phyloP scores from a whole-genome alignment of 1,139 yeast genomes.

The Saccharomyces hybrid region DNA sequence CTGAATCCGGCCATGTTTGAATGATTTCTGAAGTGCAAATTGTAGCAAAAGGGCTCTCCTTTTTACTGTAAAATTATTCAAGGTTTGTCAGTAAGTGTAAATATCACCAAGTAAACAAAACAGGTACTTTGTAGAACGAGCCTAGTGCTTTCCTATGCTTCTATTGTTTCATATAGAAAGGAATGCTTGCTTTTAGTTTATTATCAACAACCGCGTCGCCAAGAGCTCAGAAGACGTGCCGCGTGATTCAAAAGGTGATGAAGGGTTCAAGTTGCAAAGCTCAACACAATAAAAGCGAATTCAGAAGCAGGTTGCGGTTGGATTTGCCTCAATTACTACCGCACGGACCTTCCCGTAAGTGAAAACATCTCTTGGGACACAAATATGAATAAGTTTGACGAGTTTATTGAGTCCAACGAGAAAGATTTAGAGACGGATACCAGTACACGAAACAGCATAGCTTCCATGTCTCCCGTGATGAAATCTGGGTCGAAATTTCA shows the following conservation, averaged over 20 bases:
- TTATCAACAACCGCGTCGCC: constrained; percentile 1
- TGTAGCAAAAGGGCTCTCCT: not conserved
- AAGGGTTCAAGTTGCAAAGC: not conserved
- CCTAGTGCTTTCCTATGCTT: not conserved
- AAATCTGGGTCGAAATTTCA: not conserved
- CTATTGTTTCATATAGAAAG: not conserved
- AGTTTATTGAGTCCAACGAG: constrained; percentile 24
- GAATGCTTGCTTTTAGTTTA: not conserved
- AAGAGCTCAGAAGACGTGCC: not conserved
- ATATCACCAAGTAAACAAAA: not conserved
- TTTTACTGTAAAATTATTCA: not conserved
- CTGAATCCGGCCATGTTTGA: not conserved
- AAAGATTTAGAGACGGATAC: constrained; percentile 22
- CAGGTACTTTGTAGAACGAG: not conserved
- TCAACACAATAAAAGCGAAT: not conserved
- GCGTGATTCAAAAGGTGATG: constrained; percentile 1
- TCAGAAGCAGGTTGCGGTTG: not conserved
- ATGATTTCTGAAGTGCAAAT: not conserved
- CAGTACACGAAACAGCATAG: constrained; percentile 14
- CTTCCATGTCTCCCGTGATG: constrained; percentile 4
- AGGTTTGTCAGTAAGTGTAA: not conserved
- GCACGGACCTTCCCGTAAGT: not conserved
- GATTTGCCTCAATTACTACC: not conserved
- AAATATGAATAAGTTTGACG: constrained; percentile 23
- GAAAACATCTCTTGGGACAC: not conserved